These are phyloP conservation scores for Lipomyces starkeyi DNA, from an alignment of 805 yeast genomes.

Conservation along the genomic window DNA sequence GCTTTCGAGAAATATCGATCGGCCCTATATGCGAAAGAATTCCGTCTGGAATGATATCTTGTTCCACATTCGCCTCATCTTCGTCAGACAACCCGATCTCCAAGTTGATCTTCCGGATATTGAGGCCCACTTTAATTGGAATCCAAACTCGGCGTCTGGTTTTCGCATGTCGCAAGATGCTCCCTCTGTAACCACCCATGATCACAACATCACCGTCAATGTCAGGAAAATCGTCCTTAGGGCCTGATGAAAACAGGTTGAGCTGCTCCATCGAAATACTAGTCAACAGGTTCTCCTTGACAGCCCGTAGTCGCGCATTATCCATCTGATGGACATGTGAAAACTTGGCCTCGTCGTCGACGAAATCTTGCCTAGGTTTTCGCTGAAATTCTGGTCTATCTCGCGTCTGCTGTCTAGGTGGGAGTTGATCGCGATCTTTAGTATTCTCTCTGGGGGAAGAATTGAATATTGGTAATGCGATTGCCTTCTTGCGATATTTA, in stretches of 20 bases:
- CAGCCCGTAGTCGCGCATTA: conserved; percentile 71
- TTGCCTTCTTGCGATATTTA: neutral
- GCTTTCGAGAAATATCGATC: conserved; percentile 71
- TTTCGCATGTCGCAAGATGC: conserved; percentile 67
- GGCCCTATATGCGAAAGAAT: conserved; percentile 86
- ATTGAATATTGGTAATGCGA: neutral
- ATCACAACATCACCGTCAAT: conserved; percentile 80
- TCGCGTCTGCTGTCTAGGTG: too few species aligned
- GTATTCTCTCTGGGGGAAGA: neutral
- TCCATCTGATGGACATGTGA: conserved; percentile 62
- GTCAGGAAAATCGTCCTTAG: conserved; percentile 45
- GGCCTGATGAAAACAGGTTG: conserved; percentile 37
- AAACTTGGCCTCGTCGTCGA: conserved; percentile 43
- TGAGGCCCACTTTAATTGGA: conserved; percentile 82
- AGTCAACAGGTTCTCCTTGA: conserved; percentile 64
- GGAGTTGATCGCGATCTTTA: too few species aligned
- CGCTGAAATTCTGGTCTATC: too few species aligned
- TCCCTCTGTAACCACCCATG: conserved; percentile 89
- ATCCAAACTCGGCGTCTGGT: conserved; percentile 81
- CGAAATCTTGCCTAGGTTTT: neutral
- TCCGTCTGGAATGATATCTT: conserved; percentile 71
- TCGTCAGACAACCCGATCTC: conserved; percentile 72
- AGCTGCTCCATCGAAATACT: conserved; percentile 49
- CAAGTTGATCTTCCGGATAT: conserved; percentile 70
- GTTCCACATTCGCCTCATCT: conserved; percentile 65